A percentile compares a stretch with the other conserved stretches of the same genome.
Evolutionary conservation across 2,329 filamentous ascomycete genomes (phyloP).

Genomic region (Ceratocystis harringtonii): DNA sequence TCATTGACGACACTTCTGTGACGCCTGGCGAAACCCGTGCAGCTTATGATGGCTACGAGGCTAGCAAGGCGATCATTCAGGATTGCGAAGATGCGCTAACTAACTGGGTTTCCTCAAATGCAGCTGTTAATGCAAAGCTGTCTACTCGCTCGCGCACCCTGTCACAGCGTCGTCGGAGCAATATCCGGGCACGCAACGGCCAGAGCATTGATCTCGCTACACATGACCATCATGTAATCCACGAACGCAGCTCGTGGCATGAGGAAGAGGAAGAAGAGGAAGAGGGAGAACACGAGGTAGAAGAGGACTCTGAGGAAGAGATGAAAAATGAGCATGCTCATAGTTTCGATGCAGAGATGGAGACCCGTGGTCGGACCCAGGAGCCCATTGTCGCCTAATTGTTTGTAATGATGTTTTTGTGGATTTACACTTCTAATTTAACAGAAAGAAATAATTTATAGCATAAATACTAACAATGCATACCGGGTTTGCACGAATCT

Average conservation of each 20-base stretch:
- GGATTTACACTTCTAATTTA: too few species aligned
- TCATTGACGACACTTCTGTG: constrained; percentile 91
- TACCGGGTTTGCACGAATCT: too few species aligned
- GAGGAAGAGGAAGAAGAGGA: constrained; percentile 49
- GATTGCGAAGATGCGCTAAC: constrained; percentile 95
- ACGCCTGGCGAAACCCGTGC: constrained; percentile 92
- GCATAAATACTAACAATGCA: too few species aligned
- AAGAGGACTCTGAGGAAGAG: constrained; percentile 41
- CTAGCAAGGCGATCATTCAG: constrained; percentile 97
- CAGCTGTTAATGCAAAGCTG: constrained; percentile 73
- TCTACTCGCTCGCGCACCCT: constrained; percentile 77
- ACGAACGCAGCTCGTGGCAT: constrained; percentile 74
- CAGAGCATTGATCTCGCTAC: constrained; percentile 69
- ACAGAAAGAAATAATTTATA: too few species aligned
- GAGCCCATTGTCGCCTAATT: constrained; percentile 28
- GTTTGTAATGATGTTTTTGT: not conserved
- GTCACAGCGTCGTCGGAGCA: constrained; percentile 67
- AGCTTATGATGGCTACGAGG: constrained; percentile 95
- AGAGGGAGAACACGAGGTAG: constrained; percentile 25
- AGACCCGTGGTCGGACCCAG: constrained; percentile 41
- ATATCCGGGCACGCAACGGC: constrained; percentile 44
- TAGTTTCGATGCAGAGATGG: constrained; percentile 37
- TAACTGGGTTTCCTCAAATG: constrained; percentile 89
- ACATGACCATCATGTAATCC: constrained; percentile 58
- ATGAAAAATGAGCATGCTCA: constrained; percentile 42